Conservation (phyloP, 2,329 filamentous ascomycete genomes). For the Colletotrichum abscissum region DNA sequence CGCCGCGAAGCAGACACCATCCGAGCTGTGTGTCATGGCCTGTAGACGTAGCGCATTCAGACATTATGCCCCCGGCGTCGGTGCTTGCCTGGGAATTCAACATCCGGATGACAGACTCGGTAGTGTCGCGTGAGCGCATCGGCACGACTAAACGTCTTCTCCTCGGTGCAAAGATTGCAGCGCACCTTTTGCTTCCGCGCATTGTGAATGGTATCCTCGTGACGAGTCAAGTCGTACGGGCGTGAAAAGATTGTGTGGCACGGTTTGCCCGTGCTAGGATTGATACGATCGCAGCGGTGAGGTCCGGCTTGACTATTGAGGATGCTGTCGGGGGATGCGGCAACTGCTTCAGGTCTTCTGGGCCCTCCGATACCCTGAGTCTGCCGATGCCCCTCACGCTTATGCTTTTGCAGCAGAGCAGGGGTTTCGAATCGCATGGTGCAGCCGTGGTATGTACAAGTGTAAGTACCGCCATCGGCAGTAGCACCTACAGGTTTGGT, state of each 20-base stretch:
- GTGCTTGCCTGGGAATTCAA: constrained; percentile 80
- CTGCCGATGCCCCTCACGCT: constrained; percentile 90
- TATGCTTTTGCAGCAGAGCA: constrained; percentile 90
- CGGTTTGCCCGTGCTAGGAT: constrained; percentile 93
- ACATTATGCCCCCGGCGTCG: constrained; percentile 42
- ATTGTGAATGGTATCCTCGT: constrained; percentile 98
- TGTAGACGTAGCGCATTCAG: background rate
- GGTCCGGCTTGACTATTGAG: constrained; percentile 92
- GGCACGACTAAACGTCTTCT: constrained; percentile 96
- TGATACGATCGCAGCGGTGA: constrained; percentile 92
- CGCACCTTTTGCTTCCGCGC: constrained; percentile 93
- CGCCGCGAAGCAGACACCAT: no score
- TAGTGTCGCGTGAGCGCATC: constrained; percentile 96
- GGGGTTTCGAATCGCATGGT: constrained; percentile 89
- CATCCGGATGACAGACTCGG: constrained; percentile 91
- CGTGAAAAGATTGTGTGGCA: constrained; percentile 95
- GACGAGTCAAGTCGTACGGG: constrained; percentile 94
- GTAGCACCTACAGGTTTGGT: constrained; percentile 69
- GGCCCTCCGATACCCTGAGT: constrained; percentile 64
- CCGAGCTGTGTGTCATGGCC: background rate
- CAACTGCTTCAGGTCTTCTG: constrained; percentile 45
- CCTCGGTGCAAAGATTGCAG: constrained; percentile 91
- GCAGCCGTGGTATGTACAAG: constrained; percentile 95
- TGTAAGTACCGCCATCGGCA: constrained; percentile 90
- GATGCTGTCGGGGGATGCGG: constrained; percentile 59